Base-by-base conservation (phyloP, 2,329 filamentous ascomycete genomes). In the Escovopsis weberi region DNA sequence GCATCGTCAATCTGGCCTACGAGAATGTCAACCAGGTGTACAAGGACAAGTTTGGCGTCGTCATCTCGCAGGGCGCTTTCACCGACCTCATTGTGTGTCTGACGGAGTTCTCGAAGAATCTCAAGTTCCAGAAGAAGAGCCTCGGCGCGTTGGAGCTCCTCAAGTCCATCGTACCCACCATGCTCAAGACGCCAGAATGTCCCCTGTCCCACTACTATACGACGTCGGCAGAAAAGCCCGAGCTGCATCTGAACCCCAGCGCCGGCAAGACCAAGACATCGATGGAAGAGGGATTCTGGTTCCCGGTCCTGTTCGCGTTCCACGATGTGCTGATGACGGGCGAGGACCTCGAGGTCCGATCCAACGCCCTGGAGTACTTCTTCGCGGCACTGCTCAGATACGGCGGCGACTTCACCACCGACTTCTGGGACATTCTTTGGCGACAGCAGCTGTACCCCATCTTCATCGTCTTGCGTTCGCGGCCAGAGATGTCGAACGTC, bases 351-450 rank as follows among this genome's bases (percentile, higher is more conserved):
- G 91, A 99, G 63, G 91, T 96, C 35, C 82, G 91, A 45, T 95
- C 77, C 2, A 80, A 77, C 62, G 91, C 93, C 2, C 70, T 98
- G 35, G 94, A 88, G 52, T 98, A 96, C 61, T 86, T 98, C 47
- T 99, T 99, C 54, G 89, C 96, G 45, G 87, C 87, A 0, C 70
- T 99, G 6, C 80, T 94, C 45, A 79, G 78, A 48, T 91, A 96
- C 52, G 91, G 93, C 33, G 84, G 85, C 15, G 84, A 86, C 51
- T 99, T 95, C 54, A 87, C 89, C 4, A 70, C 80, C 1, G 86
- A 94, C 42, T 99, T 99, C 59, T 99, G 91, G 91, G 91, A 99
- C 59, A 94, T 91, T 15, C 73, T 99, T 1, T 98, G 91, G 88
- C 78, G 89, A 40, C 91, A 99, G 59, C 76, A 98, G 45, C 74